phyloP scores from a whole-genome alignment of 345 rosid species.

The Syzygium grande region DNA sequence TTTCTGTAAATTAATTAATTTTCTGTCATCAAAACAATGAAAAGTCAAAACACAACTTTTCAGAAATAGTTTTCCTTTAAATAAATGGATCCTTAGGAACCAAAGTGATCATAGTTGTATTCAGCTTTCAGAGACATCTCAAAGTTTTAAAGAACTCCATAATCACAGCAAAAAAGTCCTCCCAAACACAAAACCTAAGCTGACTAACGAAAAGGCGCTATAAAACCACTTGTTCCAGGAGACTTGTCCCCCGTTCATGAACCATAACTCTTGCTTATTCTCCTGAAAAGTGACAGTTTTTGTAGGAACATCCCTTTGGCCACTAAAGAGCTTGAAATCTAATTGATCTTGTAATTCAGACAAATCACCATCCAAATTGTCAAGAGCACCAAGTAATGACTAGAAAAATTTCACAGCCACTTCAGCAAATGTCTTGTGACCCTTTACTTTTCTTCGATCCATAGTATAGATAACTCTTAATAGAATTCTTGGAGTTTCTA shows the following conservation, averaged over 20 bases:
- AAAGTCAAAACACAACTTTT: no score
- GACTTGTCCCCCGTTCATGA: not conserved
- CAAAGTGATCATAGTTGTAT: not conserved
- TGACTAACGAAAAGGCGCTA: not conserved
- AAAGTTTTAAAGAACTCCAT: not conserved
- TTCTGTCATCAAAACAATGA: no score
- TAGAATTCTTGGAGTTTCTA: not conserved
- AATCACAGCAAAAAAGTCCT: not conserved
- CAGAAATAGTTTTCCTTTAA: no score
- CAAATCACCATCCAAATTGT: not conserved
- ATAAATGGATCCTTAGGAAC: not conserved
- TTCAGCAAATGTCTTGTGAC: not conserved
- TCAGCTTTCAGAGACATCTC: not conserved
- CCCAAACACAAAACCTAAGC: not conserved
- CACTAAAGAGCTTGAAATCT: not conserved
- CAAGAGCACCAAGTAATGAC: not conserved
- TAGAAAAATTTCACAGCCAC: not conserved
- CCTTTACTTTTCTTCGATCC: not conserved
- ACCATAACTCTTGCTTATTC: not conserved
- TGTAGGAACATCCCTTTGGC: not conserved
- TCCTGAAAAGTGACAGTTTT: not conserved
- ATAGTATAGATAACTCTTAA: not conserved
- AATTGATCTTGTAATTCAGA: not conserved
- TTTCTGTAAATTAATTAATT: no score
- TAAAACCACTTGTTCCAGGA: not conserved